Evolutionary conservation across 148 eudicot genomes (phyloP).

Genomic region (Vaccinium corymbosum): DNA sequence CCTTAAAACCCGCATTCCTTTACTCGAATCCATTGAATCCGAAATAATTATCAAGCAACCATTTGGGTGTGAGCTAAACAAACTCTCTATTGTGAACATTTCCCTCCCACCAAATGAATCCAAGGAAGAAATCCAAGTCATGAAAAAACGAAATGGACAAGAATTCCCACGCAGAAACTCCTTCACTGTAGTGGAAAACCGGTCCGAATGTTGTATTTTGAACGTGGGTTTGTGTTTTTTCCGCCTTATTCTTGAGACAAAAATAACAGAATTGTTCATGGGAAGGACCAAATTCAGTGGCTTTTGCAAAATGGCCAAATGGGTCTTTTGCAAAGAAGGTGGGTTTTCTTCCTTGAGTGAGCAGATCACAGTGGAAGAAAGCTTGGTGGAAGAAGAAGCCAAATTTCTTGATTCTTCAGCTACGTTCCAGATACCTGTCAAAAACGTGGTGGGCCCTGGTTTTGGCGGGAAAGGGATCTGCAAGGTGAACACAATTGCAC

Average conservation of each 20-base stretch:
- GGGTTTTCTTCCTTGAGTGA: constrained; percentile 20
- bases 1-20: constrained; percentile 38
- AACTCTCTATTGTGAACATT: constrained; percentile 47
- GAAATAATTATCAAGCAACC: constrained; percentile 74
- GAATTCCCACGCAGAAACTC: constrained; percentile 40
- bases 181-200: constrained; percentile 44
- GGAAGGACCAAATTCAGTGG: neutral
- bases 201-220: constrained; percentile 17
- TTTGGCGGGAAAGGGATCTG: constrained; percentile 4
- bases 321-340: constrained; percentile 22
- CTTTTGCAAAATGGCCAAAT: constrained; percentile 10
- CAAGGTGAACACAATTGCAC: constrained; percentile 31
- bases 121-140: constrained; percentile 84
- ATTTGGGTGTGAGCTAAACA: constrained; percentile 63
- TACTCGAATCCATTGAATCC: constrained; percentile 49
- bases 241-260: constrained; percentile 5
- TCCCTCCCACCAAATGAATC: constrained; percentile 59
- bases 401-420: neutral
- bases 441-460: constrained; percentile 22
- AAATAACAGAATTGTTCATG: neutral
- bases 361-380: constrained; percentile 9
- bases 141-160: constrained; percentile 57
- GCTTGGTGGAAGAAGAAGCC: constrained; percentile 14
- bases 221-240: constrained; percentile 7
- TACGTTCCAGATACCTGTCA: constrained; percentile 3